A percentile compares a stretch with the other conserved stretches of the same genome.
Conservation (phyloP, 2,329 filamentous ascomycete species). For the Leptographium radiaticola region DNA sequence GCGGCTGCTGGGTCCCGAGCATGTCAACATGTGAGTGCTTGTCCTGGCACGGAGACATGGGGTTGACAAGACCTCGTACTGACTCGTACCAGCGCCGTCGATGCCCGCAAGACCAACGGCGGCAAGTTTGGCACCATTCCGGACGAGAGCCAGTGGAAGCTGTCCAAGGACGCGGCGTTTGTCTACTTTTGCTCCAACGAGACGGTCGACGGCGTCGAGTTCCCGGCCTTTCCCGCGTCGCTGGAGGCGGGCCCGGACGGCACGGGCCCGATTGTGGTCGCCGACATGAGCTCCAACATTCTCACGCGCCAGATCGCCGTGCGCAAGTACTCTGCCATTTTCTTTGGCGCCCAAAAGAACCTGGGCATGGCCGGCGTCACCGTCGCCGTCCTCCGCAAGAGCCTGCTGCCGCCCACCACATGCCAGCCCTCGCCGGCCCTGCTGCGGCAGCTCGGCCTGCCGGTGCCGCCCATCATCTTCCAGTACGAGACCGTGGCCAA, state of each 20-base stretch:
- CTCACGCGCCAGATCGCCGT: slow-evolving; percentile 68
- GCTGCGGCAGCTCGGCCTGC: slow-evolving; percentile 61
- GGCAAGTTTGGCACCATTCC: slow-evolving; percentile 84
- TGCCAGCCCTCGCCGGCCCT: slow-evolving; percentile 52
- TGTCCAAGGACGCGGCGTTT: slow-evolving; percentile 55
- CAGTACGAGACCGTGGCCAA: slow-evolving; percentile 77
- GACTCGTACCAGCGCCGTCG: slow-evolving; percentile 27
- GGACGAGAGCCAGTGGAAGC: slow-evolving; percentile 60
- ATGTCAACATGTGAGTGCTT: slow-evolving; percentile 61
- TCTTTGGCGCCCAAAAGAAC: slow-evolving; percentile 94
- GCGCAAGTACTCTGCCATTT: slow-evolving; percentile 68
- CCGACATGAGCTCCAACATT: slow-evolving; percentile 93
- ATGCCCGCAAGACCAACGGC: slow-evolving; percentile 32
- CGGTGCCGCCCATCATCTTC: slow-evolving; percentile 66
- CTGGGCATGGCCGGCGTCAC: slow-evolving; percentile 77
- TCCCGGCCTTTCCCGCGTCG: slow-evolving; percentile 55
- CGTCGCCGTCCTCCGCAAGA: slow-evolving; percentile 73
- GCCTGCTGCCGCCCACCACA: slow-evolving; percentile 44
- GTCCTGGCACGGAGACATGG: no score
- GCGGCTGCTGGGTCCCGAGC: slow-evolving; percentile 61
- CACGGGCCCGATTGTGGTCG: slow-evolving; percentile 64
- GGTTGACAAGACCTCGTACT: no score
- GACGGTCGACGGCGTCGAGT: slow-evolving; percentile 88
- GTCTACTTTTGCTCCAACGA: slow-evolving; percentile 93
- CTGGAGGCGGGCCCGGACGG: slow-evolving; percentile 46